phyloP scores from a whole-genome alignment of 768 basidiomycete species.

The Mycena rebaudengoi region DNA sequence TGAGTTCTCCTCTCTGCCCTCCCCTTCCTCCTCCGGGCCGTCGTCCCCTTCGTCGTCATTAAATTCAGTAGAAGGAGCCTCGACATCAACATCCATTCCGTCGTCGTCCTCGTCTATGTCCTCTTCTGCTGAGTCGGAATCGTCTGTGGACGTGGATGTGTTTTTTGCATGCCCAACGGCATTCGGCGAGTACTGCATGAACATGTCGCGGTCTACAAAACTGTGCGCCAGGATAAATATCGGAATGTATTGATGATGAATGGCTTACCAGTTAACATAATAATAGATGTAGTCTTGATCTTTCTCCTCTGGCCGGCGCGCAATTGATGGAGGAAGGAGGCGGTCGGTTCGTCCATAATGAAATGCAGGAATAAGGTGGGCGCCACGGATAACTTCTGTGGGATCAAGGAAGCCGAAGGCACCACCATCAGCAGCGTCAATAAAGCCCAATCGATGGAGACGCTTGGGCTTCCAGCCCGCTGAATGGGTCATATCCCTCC shows the following conservation, averaged over 20 bases:
- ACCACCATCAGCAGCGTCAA: slow-evolving; percentile 27
- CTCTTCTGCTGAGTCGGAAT: not conserved
- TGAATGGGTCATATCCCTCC: slow-evolving; percentile 13
- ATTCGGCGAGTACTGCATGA: slow-evolving; percentile 37
- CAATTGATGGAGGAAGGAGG: slow-evolving; percentile 29
- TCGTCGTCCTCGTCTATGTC: not conserved
- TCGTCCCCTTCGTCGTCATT: not conserved
- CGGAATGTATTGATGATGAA: not conserved
- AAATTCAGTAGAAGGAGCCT: not conserved
- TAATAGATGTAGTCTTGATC: slow-evolving; percentile 41
- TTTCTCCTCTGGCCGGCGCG: slow-evolving; percentile 2
- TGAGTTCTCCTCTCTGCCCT: not conserved
- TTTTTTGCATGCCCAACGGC: slow-evolving; percentile 38
- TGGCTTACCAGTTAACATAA: slow-evolving; percentile 47
- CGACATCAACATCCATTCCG: slow-evolving; percentile 3
- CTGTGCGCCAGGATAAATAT: slow-evolving; percentile 27
- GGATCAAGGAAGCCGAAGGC: slow-evolving; percentile 48
- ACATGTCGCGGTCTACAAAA: slow-evolving; percentile 49
- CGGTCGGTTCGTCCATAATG: slow-evolving; percentile 27
- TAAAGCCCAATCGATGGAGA: slow-evolving; percentile 33
- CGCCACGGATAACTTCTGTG: slow-evolving; percentile 37
- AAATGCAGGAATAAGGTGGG: slow-evolving; percentile 46
- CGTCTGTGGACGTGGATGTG: not conserved
- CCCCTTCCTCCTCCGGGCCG: not conserved
- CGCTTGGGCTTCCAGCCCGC: slow-evolving; percentile 20